Evolutionary conservation across 805 yeast genomes (phyloP), one percentile per base, ranked within the genome.

Genomic region (Teunomyces panamensis): DNA sequence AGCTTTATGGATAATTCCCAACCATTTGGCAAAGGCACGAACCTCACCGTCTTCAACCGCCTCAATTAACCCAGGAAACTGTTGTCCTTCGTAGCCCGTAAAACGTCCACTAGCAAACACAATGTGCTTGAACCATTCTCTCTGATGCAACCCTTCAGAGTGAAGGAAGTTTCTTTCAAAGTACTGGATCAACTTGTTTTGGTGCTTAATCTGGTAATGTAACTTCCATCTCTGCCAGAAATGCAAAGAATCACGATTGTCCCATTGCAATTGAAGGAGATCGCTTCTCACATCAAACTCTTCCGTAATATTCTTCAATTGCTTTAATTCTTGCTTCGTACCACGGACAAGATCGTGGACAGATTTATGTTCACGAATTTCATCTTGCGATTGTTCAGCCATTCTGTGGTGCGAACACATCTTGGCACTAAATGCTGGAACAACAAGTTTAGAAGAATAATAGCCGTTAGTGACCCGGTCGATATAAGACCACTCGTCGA

Each of bases 61-160:
- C 49, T 83, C 89, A 30, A 68, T 63, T 17, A 85, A 63, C 0
- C 85, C 84, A 1, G 91, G 88, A 39, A 84, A 65, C 0, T 81
- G 69, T 44, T 73, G 79, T 1, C 80, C 81, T 1, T 68, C 66
- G 44, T 68, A 69, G 0, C 87, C 87, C 10, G 77, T 69, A 28
- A 54, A 66, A 50, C 78, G 67, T 43, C 81, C 77, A 7, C 88
- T 83, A 2, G 87, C 87, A 61, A 73, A 82, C 0, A 85, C 67
- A 26, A 82, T 68, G 63, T 85, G 89, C 58, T 75, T 83, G 70
- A 82, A 78, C 85, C 87, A 83, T 5, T 63, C 62, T 53, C 89
- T 69, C 30, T 71, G 71, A 28, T 66, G 56, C 29, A 83, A 65
- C 0, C 86, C 82, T 10, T 69, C 56, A 8, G 64, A 62, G 47